Evolutionary conservation across 306 rosid genomes (phyloP).

Genomic region (Crataegus laevigata): DNA sequence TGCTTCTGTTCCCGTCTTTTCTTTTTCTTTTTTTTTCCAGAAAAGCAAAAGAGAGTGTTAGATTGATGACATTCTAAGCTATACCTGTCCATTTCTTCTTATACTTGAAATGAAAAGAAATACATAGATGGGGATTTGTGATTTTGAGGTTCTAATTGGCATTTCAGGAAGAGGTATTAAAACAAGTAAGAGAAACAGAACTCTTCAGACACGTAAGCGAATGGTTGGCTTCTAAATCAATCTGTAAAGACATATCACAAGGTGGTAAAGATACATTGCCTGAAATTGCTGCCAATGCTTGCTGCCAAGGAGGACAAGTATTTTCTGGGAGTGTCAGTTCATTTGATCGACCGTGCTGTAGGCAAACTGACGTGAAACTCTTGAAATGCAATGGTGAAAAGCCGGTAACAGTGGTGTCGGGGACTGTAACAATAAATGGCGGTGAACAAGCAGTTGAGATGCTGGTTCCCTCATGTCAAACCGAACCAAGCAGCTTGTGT

Average conservation of each 20-base stretch:
- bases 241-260: conserved; percentile 24
- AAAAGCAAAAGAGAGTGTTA: too few species aligned
- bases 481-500: conserved; percentile 36
- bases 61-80: too few species aligned
- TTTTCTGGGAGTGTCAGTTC: conserved; percentile 31
- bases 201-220: conserved; percentile 48
- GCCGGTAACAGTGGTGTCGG: conserved; percentile 54
- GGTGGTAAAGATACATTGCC: conserved; percentile 30
- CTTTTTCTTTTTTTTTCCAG: too few species aligned
- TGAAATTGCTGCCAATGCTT: conserved; percentile 46
- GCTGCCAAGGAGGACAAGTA: conserved; percentile 65
- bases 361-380: conserved; percentile 38
- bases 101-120: background rate
- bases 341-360: conserved; percentile 31
- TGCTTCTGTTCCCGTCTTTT: background rate
- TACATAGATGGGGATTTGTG: background rate
- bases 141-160: conserved; percentile 21
- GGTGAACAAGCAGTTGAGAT: conserved; percentile 60
- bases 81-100: background rate
- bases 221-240: conserved; percentile 47
- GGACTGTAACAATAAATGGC: conserved; percentile 47
- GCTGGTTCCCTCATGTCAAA: conserved; percentile 53
- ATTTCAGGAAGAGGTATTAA: conserved; percentile 73
- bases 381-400: conserved; percentile 38
- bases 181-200: conserved; percentile 53